Evolutionary conservation across 106 monocot species (phyloP), one percentile per base, ranked within the genome.

Genomic region (Triglochin maritima): DNA sequence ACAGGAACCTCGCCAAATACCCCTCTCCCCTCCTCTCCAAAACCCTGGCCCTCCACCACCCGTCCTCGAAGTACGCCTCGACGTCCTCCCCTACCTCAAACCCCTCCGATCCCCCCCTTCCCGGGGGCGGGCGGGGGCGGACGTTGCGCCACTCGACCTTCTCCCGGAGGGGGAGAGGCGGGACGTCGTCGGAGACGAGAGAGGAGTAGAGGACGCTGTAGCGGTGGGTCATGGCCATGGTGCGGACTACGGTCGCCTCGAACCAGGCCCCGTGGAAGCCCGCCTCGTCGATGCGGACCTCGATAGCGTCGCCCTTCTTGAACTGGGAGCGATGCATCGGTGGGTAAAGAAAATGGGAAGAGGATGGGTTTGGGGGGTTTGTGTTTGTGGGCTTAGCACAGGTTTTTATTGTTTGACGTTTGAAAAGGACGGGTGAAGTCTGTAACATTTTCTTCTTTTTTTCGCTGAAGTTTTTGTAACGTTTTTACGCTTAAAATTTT

Each of bases 31-130:
- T 60, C 43, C 15, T 59, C 51, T 50, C 50, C 7, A 2, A 50
- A 53, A 82, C 75, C 10, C 67, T 61, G 44, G 85, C 89, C 41
- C 42, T 14, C 89, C 85, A 85, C 89, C 89, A 89, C 45, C 80
- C 82, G 46, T 82, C 89, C 13, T 82, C 80, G 80, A 72, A 56
- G 71, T 63, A 76, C 51, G 74, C 89, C 41, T 89, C 89, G 51
- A 88, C 82, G 46, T 2, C 16, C 44, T 43, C 9, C 63, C 63
- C 63, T 6, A 72, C 55, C 46, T 13, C 55, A 49, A 71, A 44
- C 64, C 11, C 68, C 4, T 5, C 56, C 45, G 4, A 15, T 11
- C 17, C 44, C 15, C 14, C 13, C 46, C 3, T 3, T 7, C 12
- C 5, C 48, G 10, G 62, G 6, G 71, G 65, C 12, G 58, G 71